These are phyloP conservation scores for Imleria badia DNA, from an alignment of 768 basidiomycete species.

Conservation along the genomic window DNA sequence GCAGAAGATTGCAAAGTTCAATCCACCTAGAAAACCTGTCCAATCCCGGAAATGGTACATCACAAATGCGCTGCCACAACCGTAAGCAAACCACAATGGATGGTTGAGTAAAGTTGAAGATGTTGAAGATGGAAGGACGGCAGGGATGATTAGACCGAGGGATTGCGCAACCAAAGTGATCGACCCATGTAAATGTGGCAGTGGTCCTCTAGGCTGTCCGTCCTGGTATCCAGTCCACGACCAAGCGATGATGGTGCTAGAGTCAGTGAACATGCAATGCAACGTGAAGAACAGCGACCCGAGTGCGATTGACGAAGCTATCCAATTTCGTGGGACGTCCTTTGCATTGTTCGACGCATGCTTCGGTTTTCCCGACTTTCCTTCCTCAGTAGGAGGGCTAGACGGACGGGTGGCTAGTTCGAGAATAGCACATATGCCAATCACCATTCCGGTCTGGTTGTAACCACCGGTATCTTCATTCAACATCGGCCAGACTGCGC, in stretches of 20 bases:
- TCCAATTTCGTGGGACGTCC: conserved; percentile 30
- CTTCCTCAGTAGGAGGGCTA: conserved; percentile 1
- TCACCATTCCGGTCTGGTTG: conserved; percentile 62
- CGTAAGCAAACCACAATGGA: conserved; percentile 55
- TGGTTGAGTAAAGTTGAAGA: conserved; percentile 36
- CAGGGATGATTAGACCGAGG: conserved; percentile 50
- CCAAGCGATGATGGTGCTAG: conserved; percentile 80
- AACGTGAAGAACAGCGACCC: conserved; percentile 70
- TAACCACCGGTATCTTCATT: conserved; percentile 63
- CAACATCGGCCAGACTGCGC: conserved; percentile 75
- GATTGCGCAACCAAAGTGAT: conserved; percentile 65
- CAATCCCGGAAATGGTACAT: conserved; percentile 66
- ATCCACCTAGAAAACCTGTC: conserved; percentile 68
- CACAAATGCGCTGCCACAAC: conserved; percentile 49
- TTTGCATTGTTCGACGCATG: background rate
- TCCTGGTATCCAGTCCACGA: conserved; percentile 87
- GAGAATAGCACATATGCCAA: conserved; percentile 57
- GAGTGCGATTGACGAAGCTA: conserved; percentile 51
- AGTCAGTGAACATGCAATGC: conserved; percentile 71
- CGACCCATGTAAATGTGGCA: conserved; percentile 69
- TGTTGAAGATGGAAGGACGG: conserved; percentile 26
- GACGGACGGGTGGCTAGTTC: conserved; percentile 52
- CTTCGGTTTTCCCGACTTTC: background rate
- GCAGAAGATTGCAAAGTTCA: conserved; percentile 59
- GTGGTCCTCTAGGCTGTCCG: conserved; percentile 59